phyloP scores from a whole-genome alignment of 2,329 filamentous ascomycete species.

The Hypomyces perniciosus region DNA sequence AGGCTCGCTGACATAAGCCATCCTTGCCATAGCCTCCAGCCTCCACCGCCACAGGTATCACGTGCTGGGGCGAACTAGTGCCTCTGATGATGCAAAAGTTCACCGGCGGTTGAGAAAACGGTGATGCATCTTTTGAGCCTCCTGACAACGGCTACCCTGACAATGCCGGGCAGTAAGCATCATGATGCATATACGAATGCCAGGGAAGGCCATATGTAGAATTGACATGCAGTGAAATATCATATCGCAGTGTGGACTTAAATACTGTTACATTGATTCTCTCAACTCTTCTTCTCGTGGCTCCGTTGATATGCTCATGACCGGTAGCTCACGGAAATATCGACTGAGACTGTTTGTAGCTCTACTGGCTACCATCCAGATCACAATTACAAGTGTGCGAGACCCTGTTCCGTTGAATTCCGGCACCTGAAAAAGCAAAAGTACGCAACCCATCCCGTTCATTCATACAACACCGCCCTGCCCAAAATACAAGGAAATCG shows the following conservation, averaged over 20 bases:
- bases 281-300: constrained; percentile 7
- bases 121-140: no score
- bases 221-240: neutral
- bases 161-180: no score
- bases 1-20: no score
- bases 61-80: no score
- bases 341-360: constrained; percentile 16
- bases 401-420: constrained; percentile 30
- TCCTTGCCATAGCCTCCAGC: no score
- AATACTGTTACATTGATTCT: neutral
- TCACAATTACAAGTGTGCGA: constrained; percentile 27
- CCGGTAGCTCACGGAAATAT: constrained; percentile 6
- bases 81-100: no score
- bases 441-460: constrained; percentile 33
- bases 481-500: constrained; percentile 32
- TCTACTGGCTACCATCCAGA: constrained; percentile 24
- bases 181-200: no score
- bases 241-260: neutral
- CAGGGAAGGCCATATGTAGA: no score
- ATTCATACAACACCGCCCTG: constrained; percentile 38
- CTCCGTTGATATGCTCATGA: constrained; percentile 9
- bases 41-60: no score
- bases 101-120: no score
- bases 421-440: constrained; percentile 31
- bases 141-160: no score